Percentiles rank a stretch among this genome's conserved stretches.
These are phyloP conservation scores for Tulasnella sp. DNA, from an alignment of 768 basidiomycete genomes.

Conservation along the genomic window DNA sequence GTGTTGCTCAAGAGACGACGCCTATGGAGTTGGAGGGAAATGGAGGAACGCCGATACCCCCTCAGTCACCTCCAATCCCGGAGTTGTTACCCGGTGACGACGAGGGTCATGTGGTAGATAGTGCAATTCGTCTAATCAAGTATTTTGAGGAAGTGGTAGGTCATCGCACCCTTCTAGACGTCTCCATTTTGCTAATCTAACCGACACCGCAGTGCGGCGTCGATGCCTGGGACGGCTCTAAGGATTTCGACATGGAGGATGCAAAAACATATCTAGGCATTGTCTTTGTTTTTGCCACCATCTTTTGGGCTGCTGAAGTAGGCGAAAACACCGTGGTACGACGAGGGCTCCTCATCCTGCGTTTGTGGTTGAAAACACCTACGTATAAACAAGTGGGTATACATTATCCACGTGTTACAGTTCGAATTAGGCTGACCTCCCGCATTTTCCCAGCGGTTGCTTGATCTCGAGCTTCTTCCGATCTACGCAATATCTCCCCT, in stretches of 20 bases:
- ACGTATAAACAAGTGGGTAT: background rate
- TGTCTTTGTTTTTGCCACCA: background rate
- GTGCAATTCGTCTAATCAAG: background rate
- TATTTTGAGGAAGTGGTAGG: background rate
- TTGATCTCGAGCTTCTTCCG: background rate
- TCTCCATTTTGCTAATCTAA: background rate
- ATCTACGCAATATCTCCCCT: background rate
- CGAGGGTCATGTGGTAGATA: background rate
- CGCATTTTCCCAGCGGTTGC: background rate
- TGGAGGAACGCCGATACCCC: too few species aligned
- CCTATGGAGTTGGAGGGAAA: background rate
- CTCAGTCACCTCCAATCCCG: background rate
- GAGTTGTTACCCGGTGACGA: background rate
- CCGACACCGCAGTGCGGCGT: too few species aligned
- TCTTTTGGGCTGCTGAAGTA: background rate
- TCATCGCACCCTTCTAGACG: background rate
- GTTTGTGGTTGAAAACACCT: conserved; percentile 1
- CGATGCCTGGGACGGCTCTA: too few species aligned
- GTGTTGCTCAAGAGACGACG: background rate
- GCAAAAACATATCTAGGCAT: background rate
- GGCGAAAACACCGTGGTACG: background rate
- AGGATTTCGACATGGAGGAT: too few species aligned
- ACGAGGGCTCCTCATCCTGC: background rate
- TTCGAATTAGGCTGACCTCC: background rate
- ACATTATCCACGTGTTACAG: background rate